Percentiles rank a stretch among this genome's conserved stretches.
Evolutionary conservation across 1,284 basidiomycete species (phyloP).

Genomic region (Meira nashicola): DNA sequence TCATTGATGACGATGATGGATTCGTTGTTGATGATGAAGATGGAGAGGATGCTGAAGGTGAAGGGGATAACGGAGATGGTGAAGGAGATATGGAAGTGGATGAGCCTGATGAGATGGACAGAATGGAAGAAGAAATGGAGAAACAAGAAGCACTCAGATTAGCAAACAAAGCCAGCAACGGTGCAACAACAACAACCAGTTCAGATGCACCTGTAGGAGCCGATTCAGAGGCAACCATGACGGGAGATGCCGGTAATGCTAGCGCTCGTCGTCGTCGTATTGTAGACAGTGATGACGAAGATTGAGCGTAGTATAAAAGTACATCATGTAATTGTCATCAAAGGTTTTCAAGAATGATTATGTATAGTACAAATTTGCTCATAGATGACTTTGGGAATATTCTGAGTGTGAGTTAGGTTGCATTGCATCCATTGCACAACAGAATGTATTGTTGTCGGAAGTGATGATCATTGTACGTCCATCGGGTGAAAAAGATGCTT

Average conservation of each 20-base stretch:
- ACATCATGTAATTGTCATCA: background rate
- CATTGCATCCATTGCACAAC: constrained; percentile 8
- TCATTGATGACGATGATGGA: constrained; percentile 4
- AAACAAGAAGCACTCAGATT: constrained; percentile 4
- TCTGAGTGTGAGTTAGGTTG: background rate
- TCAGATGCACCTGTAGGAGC: background rate
- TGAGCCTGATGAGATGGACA: constrained; percentile 14
- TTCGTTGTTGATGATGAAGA: constrained; percentile 14
- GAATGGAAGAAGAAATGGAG: constrained; percentile 9
- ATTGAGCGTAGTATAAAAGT: background rate
- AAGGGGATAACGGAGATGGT: constrained; percentile 6
- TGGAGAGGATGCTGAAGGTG: constrained; percentile 6
- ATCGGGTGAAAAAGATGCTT: background rate
- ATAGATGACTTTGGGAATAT: background rate
- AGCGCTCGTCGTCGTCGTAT: background rate
- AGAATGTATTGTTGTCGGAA: constrained; percentile 2
- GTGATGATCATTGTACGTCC: constrained; percentile 1
- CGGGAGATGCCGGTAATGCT: background rate
- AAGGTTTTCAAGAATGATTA: background rate
- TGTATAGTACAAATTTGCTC: background rate
- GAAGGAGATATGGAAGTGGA: constrained; percentile 8
- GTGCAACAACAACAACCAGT: background rate
- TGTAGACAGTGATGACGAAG: constrained; percentile 2
- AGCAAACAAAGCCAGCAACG: constrained; percentile 1
- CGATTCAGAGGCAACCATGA: background rate